Evolutionary conservation across 73 alveolate species (phyloP).

Genomic region (Symbiodinium natans): DNA sequence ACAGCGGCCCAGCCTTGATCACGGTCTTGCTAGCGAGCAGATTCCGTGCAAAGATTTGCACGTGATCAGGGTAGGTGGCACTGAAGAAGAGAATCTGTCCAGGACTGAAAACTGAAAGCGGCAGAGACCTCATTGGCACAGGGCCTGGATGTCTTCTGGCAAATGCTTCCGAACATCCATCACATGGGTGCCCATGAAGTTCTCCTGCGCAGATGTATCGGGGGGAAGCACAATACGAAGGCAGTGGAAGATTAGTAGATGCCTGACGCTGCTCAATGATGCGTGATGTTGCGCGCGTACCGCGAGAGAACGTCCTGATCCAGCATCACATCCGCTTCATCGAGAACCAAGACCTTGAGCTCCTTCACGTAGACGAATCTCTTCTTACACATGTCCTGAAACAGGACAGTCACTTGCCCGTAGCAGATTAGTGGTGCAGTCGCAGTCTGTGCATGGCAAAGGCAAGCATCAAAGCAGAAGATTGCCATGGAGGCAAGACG

Average conservation of each 20-base stretch:
- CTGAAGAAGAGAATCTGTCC: constrained; percentile 2
- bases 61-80: neutral
- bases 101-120: no score
- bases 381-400: neutral
- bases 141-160: neutral
- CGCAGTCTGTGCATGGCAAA: no score
- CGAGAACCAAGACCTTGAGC: neutral
- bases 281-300: no score
- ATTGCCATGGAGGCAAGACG: no score
- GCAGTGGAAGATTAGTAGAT: no score
- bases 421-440: no score
- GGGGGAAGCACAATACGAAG: no score
- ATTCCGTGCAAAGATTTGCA: constrained; percentile 1
- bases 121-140: no score
- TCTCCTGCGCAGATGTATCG: neutral
- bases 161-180: neutral
- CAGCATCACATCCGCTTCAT: neutral
- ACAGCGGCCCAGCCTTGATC: neutral
- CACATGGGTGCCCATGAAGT: neutral
- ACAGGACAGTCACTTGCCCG: no score
- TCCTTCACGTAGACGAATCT: neutral
- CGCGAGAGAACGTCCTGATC: neutral
- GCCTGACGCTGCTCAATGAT: no score
- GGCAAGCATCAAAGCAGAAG: no score
- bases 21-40: constrained; percentile 4